Evolutionary conservation across 2,329 filamentous ascomycete species (phyloP).

Genomic region (Allantophomopsis cytisporea): DNA sequence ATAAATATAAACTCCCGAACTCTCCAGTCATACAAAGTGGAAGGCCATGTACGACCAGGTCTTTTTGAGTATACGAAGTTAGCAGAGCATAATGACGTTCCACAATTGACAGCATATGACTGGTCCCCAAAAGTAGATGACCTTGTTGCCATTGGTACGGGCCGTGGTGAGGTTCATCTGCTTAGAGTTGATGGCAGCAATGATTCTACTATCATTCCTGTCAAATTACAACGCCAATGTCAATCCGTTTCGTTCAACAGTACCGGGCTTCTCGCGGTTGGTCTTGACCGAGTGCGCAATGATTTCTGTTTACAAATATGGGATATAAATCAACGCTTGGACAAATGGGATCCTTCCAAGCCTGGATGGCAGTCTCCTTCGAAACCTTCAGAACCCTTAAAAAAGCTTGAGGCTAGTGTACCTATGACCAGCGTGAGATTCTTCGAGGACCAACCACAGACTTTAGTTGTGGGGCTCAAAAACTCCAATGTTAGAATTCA

Average conservation of each 20-base stretch:
- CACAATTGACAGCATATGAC: constrained; percentile 50
- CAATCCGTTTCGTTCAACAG: constrained; percentile 73
- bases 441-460: constrained; percentile 64
- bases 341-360: constrained; percentile 29
- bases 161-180: constrained; percentile 62
- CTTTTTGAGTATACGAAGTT: constrained; percentile 43
- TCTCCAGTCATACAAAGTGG: constrained; percentile 49
- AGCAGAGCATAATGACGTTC: constrained; percentile 47
- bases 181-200: constrained; percentile 61
- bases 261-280: constrained; percentile 59
- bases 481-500: constrained; percentile 64
- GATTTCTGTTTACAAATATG: constrained; percentile 75
- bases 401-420: constrained; percentile 50
- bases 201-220: constrained; percentile 48
- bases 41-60: constrained; percentile 40
- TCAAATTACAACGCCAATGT: constrained; percentile 65
- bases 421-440: constrained; percentile 76
- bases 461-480: constrained; percentile 63
- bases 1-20: constrained; percentile 50
- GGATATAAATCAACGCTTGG: constrained; percentile 52
- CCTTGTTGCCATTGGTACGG: constrained; percentile 62
- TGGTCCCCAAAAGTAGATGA: constrained; percentile 50
- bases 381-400: constrained; percentile 17
- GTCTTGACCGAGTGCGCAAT: constrained; percentile 67
- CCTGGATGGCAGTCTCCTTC: constrained; percentile 26